These are phyloP conservation scores for Flagelloscypha sp. DNA, from an alignment of 768 basidiomycete genomes.

Conservation along the genomic window DNA sequence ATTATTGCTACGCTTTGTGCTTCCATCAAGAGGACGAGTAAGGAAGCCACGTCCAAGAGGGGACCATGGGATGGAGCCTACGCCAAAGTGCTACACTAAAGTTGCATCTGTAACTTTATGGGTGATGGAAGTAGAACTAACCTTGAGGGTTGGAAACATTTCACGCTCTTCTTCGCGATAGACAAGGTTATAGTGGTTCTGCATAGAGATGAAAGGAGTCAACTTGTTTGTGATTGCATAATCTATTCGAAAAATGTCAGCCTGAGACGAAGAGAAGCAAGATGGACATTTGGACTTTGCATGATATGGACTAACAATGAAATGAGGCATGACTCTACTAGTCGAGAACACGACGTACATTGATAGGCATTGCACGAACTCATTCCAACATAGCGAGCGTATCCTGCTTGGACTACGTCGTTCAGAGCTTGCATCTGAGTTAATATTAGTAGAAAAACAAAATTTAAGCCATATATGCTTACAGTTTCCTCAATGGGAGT, in stretches of 20 bases:
- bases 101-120: no score
- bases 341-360: slow-evolving; percentile 14
- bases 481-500: slow-evolving; percentile 42
- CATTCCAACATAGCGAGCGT: slow-evolving; percentile 35
- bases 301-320: slow-evolving; percentile 25
- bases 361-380: slow-evolving; percentile 34
- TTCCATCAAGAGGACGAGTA: slow-evolving; percentile 20
- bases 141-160: slow-evolving; percentile 41
- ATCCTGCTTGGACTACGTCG: slow-evolving; percentile 19
- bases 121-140: no score
- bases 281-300: slow-evolving; percentile 21
- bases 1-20: slow-evolving; percentile 18
- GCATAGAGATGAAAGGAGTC: slow-evolving; percentile 57
- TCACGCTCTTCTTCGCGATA: slow-evolving; percentile 58
- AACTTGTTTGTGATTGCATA: slow-evolving; percentile 34
- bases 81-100: slow-evolving; percentile 27
- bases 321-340: slow-evolving; percentile 4
- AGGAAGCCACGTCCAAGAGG: slow-evolving; percentile 28
- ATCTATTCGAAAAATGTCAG: slow-evolving; percentile 13
- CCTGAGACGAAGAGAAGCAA: slow-evolving; percentile 4
- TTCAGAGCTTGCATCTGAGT: slow-evolving; percentile 40
- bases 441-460: background rate
- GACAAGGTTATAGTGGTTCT: slow-evolving; percentile 48
- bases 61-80: slow-evolving; percentile 32
- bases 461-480: slow-evolving; percentile 4